These are phyloP conservation scores for Pichia sp. DNA, from an alignment of 1,139 yeast genomes.

Conservation along the genomic window DNA sequence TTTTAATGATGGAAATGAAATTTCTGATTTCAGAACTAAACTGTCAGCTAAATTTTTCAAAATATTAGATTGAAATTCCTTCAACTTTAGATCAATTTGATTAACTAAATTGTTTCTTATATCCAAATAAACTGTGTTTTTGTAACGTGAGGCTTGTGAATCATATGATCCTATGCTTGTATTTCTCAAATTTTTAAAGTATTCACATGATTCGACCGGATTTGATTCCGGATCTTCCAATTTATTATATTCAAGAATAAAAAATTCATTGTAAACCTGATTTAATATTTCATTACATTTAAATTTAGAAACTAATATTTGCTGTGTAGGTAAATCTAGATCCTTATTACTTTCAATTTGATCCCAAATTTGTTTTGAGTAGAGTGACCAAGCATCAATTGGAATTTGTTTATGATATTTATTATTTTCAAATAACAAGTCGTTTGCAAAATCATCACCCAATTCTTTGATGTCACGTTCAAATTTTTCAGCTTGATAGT, in stretches of 20 bases:
- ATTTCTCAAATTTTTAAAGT: conserved; percentile 39
- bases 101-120: conserved; percentile 45
- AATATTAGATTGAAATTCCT: conserved; percentile 21
- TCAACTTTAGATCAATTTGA: conserved; percentile 41
- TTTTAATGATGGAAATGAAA: conserved; percentile 1
- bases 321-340: conserved; percentile 93
- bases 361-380: conserved; percentile 89
- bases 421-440: conserved; percentile 51
- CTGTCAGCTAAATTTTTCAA: conserved; percentile 25
- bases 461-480: conserved; percentile 52
- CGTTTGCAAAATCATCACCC: conserved; percentile 49
- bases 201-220: conserved; percentile 30
- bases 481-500: conserved; percentile 72
- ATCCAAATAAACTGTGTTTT: conserved; percentile 55
- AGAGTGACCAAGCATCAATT: conserved; percentile 92
- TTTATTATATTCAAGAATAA: conserved; percentile 29
- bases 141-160: conserved; percentile 65
- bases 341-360: conserved; percentile 91
- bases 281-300: conserved; percentile 84
- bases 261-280: conserved; percentile 40
- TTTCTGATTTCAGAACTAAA: conserved; percentile 23
- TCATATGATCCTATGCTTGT: conserved; percentile 53
- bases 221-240: conserved; percentile 23
- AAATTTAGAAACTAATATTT: conserved; percentile 86
- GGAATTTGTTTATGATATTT: conserved; percentile 84